These are phyloP conservation scores for Talaromyces sp. DNA, from an alignment of 2,329 filamentous ascomycete species.

Conservation along the genomic window DNA sequence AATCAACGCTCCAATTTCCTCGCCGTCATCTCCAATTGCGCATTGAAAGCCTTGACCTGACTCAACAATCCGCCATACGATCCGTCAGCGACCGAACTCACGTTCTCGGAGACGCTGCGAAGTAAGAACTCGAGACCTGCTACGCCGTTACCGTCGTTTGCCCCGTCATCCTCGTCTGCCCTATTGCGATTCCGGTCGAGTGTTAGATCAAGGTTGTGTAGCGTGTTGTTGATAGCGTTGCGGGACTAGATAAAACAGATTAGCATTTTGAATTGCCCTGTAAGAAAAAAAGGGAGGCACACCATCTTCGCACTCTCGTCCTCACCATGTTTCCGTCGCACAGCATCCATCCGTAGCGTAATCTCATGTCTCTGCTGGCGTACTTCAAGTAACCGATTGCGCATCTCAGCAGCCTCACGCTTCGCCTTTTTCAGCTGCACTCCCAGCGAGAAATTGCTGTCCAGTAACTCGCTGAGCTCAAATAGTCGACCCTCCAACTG, in stretches of 20 bases:
- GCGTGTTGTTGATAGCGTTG: constrained; percentile 43
- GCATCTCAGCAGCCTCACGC: constrained; percentile 46
- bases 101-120: constrained; percentile 41
- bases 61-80: constrained; percentile 43
- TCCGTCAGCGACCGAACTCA: constrained; percentile 41
- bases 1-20: constrained; percentile 16
- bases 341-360: constrained; percentile 51
- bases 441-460: constrained; percentile 50
- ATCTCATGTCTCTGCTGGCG: constrained; percentile 51
- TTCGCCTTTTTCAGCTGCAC: constrained; percentile 47
- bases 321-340: constrained; percentile 43
- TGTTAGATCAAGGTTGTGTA: constrained; percentile 43
- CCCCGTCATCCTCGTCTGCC: constrained; percentile 23
- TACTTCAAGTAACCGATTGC: constrained; percentile 50
- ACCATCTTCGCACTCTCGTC: constrained; percentile 40
- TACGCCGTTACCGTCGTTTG: constrained; percentile 25
- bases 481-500: constrained; percentile 52
- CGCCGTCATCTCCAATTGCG: constrained; percentile 40
- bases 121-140: constrained; percentile 45
- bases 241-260: constrained; percentile 34
- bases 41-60: constrained; percentile 45
- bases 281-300: background rate
- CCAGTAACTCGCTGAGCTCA: constrained; percentile 53
- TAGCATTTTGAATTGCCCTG: background rate
- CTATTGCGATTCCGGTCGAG: constrained; percentile 38